Conservation (phyloP, 768 basidiomycete genomes). For the Tulasnella sp. region DNA sequence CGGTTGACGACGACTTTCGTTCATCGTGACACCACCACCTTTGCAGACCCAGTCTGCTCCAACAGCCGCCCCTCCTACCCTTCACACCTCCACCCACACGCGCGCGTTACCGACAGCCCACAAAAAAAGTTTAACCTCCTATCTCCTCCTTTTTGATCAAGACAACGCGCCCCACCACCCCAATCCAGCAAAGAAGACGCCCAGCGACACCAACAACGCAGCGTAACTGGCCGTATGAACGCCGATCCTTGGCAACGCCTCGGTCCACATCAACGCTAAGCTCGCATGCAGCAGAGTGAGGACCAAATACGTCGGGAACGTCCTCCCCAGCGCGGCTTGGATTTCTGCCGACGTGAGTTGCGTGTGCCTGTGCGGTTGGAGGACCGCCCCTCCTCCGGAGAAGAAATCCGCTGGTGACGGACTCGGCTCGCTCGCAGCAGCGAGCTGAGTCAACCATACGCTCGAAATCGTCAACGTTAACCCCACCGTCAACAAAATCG, state of each 20-base stretch:
- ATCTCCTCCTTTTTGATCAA: not conserved
- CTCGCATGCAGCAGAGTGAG: slow-evolving; percentile 44
- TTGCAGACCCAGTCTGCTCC: not conserved
- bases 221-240: slow-evolving; percentile 70
- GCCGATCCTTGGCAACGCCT: slow-evolving; percentile 63
- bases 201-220: slow-evolving; percentile 55
- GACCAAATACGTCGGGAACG: slow-evolving; percentile 37
- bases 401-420: not conserved
- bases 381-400: not conserved
- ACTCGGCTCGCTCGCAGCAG: not conserved
- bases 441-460: slow-evolving; percentile 21
- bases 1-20: too few relatives aligned
- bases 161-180: slow-evolving; percentile 60
- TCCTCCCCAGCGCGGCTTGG: not conserved
- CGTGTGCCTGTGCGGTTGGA: not conserved
- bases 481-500: slow-evolving; percentile 62
- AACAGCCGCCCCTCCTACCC: not conserved
- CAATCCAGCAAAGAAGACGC: slow-evolving; percentile 63
- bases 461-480: slow-evolving; percentile 43
- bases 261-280: slow-evolving; percentile 58
- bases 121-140: not conserved
- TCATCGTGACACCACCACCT: too few relatives aligned
- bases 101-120: too few relatives aligned
- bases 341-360: not conserved
- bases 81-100: not conserved